Evolutionary conservation across 768 basidiomycete species (phyloP).

Genomic region (Trametes meyenii): DNA sequence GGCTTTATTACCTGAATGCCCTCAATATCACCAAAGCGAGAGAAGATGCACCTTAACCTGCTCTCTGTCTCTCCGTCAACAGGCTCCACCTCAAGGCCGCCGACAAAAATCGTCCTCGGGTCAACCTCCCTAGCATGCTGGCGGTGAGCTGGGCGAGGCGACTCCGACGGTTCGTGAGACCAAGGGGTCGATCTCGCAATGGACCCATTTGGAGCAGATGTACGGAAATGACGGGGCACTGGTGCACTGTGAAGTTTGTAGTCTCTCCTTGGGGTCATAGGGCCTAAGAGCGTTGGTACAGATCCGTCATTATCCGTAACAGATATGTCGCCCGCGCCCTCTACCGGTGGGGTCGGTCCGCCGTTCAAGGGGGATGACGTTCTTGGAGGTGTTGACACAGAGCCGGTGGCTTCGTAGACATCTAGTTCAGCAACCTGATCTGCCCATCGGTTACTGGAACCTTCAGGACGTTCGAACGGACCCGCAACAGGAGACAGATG

Average conservation of each 20-base stretch:
- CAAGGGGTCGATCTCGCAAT: no score
- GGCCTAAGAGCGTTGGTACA: no score
- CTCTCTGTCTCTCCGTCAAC: constrained; percentile 70
- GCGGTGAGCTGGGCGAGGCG: neutral
- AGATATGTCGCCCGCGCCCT: no score
- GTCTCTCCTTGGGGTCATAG: no score
- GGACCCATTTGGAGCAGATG: no score
- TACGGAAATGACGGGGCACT: no score
- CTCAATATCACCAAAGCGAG: constrained; percentile 65
- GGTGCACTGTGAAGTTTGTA: no score
- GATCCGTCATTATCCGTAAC: no score
- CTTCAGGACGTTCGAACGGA: neutral
- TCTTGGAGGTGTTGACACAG: neutral
- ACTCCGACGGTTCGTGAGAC: no score
- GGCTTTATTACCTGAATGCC: constrained; percentile 68
- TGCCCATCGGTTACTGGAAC: constrained; percentile 8
- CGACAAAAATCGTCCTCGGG: constrained; percentile 74
- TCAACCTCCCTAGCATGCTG: constrained; percentile 47
- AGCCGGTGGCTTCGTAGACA: neutral
- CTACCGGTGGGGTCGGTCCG: no score
- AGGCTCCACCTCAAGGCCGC: constrained; percentile 69
- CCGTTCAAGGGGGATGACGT: no score
- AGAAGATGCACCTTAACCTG: constrained; percentile 60
- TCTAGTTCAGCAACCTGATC: constrained; percentile 18
- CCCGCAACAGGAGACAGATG: neutral